These are phyloP conservation scores for Penicillium freii DNA, from an alignment of 2,329 filamentous ascomycete species.

Conservation along the genomic window DNA sequence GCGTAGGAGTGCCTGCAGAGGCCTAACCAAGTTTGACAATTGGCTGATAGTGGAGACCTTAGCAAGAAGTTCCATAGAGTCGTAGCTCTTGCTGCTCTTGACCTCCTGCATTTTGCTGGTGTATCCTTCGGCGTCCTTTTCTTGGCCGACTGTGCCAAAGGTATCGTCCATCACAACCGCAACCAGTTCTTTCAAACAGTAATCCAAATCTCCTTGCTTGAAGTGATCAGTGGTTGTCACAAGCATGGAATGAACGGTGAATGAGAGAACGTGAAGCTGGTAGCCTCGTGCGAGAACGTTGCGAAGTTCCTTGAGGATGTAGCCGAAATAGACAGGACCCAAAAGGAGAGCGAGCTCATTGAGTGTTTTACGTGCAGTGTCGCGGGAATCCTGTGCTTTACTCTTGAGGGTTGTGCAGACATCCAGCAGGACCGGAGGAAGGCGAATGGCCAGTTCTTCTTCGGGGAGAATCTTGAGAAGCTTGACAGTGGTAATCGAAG, in stretches of 20 bases:
- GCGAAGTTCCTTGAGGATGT: constrained; percentile 87
- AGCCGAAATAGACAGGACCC: constrained; percentile 80
- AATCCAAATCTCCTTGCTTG: constrained; percentile 80
- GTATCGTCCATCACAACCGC: constrained; percentile 95
- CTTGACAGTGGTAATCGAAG: constrained; percentile 85
- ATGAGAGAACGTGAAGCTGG: constrained; percentile 92
- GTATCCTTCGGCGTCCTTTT: constrained; percentile 96
- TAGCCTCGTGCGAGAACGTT: constrained; percentile 81
- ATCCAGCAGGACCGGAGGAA: constrained; percentile 84
- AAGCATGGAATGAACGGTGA: constrained; percentile 88
- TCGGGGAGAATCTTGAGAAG: constrained; percentile 76
- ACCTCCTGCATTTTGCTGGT: constrained; percentile 95
- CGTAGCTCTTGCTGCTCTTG: constrained; percentile 96
- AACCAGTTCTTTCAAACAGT: constrained; percentile 76
- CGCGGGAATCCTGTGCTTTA: constrained; percentile 80
- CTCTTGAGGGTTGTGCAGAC: constrained; percentile 91
- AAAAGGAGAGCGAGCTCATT: constrained; percentile 78
- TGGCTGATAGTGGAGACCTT: constrained; percentile 73
- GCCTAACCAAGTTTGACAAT: constrained; percentile 72
- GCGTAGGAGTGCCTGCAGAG: constrained; percentile 72
- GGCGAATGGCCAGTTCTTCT: constrained; percentile 67
- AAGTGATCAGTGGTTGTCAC: constrained; percentile 71
- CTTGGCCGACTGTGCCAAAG: constrained; percentile 86
- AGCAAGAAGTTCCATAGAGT: constrained; percentile 91
- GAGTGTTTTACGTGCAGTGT: constrained; percentile 85